Base-by-base conservation (phyloP, 805 yeast genomes). In the Saccharomycopsis schoenii region DNA sequence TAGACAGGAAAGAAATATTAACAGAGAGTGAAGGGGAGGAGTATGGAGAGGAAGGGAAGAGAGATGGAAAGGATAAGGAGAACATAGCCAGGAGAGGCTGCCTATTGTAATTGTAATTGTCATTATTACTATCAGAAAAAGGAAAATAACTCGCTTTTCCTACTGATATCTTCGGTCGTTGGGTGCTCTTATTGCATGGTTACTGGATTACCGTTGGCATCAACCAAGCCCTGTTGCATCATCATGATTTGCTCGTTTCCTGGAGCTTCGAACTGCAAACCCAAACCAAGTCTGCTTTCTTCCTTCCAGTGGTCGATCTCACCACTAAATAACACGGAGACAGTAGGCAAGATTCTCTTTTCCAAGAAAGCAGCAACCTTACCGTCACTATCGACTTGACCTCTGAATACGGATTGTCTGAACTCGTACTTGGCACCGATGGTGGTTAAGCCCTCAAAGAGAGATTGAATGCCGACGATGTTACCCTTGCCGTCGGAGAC, bases 361-460 rank as follows among this genome's bases (percentile, higher is more conserved):
- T 94, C 99, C 73, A 94, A 79, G 80, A 91, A 84, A 69, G 91
- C 89, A 61, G 89, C 81, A 59, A 93, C 96, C 77, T 89, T 90
- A 76, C 99, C 99, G 63, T 81, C 79, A 58, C 96, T 84, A 77
- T 91, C 97, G 64, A 94, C 71, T 75, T 92, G 96, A 71, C 97
- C 97, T 77, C 99, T 85, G 83, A 91, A 91, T 60, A 90, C 86
- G 62, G 96, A 86, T 76, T 90, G 96, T 79, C 97, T 90, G 82
- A 90, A 94, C 79, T 94, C 98, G 76, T 93, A 93, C 78, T 93
- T 94, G 69, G 97, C 96, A 76, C 97, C 99, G 61, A 93, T 73
- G 63, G 97, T 88, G 68, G 99, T 92, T 69, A 83, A 81, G 71
- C 96, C 98, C 72, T 93, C 97, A 62, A 92, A 80, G 54, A 86